Conservation (phyloP, 805 yeast genomes). For the Komagataella populi region DNA sequence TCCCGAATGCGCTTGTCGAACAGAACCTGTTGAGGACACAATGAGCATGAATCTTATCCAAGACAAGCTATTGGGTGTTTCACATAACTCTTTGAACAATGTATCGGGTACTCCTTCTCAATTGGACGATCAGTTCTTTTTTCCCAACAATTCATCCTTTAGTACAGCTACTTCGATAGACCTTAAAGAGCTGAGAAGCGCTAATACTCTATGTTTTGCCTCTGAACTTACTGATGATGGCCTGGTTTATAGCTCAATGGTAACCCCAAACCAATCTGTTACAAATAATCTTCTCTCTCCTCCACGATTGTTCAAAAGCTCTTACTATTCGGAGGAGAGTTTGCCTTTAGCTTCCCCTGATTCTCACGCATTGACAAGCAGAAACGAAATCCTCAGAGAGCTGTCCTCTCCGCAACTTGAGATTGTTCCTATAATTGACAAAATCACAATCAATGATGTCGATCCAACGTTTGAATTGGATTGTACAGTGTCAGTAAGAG, state of each 20-base stretch:
- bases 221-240: background rate
- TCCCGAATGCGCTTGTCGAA: background rate
- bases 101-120: background rate
- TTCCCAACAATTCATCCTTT: background rate
- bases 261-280: background rate
- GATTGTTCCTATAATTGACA: background rate
- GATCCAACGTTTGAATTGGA: background rate
- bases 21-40: background rate
- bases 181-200: background rate
- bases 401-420: background rate
- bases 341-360: background rate
- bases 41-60: background rate
- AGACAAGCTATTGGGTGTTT: background rate
- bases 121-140: background rate
- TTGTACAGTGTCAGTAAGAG: background rate
- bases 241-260: background rate
- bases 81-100: background rate
- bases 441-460: background rate
- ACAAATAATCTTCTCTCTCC: background rate
- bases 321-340: background rate
- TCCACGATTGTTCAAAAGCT: background rate
- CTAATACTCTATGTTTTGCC: background rate
- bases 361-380: background rate
- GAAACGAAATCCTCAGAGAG: background rate
- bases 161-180: background rate